Evolutionary conservation across 73 alveolate genomes (phyloP), one percentile per base, ranked within the genome.

Genomic region (Paramecium tetraurelia): DNA sequence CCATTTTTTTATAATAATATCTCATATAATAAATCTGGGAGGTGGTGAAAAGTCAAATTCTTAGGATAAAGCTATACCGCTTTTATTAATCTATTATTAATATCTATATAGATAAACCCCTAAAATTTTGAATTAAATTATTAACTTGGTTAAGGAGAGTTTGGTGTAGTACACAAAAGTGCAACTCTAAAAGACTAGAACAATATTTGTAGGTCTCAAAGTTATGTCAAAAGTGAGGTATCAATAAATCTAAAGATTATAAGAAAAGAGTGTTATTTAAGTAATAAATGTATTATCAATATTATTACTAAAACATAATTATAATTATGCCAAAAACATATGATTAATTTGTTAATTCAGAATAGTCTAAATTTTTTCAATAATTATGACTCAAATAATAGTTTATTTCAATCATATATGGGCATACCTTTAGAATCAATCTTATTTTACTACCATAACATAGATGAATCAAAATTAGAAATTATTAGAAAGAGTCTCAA

Each of bases 231-330:
- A 92, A 63, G 95, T 86, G 57, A 80, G 75, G 90, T 80, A 46
- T 44, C 14, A 24, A 12, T 14, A 4, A 31, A 40, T 44, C n/a
- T 12, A 16, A 24, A 94, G 95, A 93, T 93, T 96, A 38, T 93
- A 95, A 87, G 93, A 95, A 83, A 95, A 96, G 92, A 93, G 97
- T 85, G 97, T 97, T n/a, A 68, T 95, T 18, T 96, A 98, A 41
- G 96, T 97, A 6, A 88, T 96, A 80, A 95, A 92, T 43, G 99
- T 96, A 94, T 92, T 96, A 85, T 94, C 21, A n/a, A 53, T 53
- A 53, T 16, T 40, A 40, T 40, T 40, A 7, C 14, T 40, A 40
- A 40, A 7, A 40, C 48, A 40, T 40, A 40, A 40, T 18, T 53
- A 53, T 18, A 16, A 53, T 53, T 53, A 53, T 12, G 8, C 68